phyloP scores from a whole-genome alignment of 108 stramenopile species.

The Nannochloropsis oceanica region DNA sequence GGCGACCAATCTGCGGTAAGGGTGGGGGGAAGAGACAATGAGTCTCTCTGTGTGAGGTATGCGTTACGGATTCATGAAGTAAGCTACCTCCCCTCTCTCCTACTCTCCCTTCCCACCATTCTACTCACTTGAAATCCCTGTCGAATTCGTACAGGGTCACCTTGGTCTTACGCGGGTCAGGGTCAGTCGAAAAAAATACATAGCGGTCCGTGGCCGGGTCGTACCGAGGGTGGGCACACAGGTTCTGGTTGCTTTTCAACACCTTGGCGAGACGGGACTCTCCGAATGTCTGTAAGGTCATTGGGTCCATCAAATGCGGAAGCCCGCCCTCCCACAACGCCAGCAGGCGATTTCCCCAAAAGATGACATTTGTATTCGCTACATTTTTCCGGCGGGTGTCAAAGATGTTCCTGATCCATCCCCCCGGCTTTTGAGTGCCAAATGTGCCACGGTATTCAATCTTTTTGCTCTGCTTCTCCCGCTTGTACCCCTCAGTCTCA shows the following conservation, averaged over 20 bases:
- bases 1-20: background rate
- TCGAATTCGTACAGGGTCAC: constrained; percentile 28
- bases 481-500: constrained; percentile 31
- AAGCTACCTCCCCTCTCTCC: background rate
- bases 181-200: constrained; percentile 20
- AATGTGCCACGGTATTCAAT: constrained; percentile 34
- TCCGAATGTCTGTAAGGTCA: constrained; percentile 29
- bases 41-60: background rate
- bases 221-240: constrained; percentile 37
- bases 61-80: background rate
- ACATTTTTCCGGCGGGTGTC: constrained; percentile 26
- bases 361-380: constrained; percentile 40
- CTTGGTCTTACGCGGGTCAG: constrained; percentile 15
- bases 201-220: constrained; percentile 19
- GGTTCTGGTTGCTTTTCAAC: background rate
- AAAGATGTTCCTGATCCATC: constrained; percentile 31
- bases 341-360: constrained; percentile 33
- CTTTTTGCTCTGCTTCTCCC: constrained; percentile 14
- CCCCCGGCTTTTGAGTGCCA: constrained; percentile 26
- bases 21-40: background rate
- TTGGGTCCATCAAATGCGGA: constrained; percentile 32
- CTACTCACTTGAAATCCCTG: constrained; percentile 10
- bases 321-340: constrained; percentile 40
- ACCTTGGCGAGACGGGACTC: constrained; percentile 1
- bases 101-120: background rate